Base-by-base conservation (phyloP, 2,329 filamentous ascomycete genomes). In the Ceratocystis ficicola region DNA sequence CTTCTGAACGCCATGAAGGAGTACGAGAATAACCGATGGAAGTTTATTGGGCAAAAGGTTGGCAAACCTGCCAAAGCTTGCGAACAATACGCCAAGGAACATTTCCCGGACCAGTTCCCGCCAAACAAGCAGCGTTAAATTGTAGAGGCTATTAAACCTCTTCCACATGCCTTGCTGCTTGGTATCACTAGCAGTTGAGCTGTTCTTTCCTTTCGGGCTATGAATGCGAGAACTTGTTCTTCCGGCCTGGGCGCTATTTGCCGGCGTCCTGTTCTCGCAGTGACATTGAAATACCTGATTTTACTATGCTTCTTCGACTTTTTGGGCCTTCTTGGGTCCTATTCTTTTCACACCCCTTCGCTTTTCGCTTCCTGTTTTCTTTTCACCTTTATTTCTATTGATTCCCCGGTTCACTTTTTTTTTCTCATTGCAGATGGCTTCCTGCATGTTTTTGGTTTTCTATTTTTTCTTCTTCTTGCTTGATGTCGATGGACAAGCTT, bases 11-110 rank as follows among this genome's bases (percentile, higher is more conserved):
- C 94, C 36, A 99, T 99, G 78, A 96, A 96, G 77, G 94, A 99
- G 74, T 97, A 97, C 77, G 94, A 99, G 75, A 88, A 90, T 73
- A 96, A 95, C 76, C 97, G 97, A 75, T 99, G 94, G 94, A 97
- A 97, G 78, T 86, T 87, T 30, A 97, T 97, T 73, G 94, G 94
- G 44, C 87, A 90, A 75, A 97, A 97, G 77, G 90, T 99, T 71
- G 91, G 92, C 73, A 99, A 99, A 78, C 94, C 94, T 62, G 94
- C 94, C 71, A 99, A 99, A 86, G 80, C 80, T 30, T 82, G 80
- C 69, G 80, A 82, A 69, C 92, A 96, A 76, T 96, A 96, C 75
- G 93, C 93, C 67, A 96, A 96, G 76, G 93, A 97, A 75, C 89
- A 97, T 76, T 95, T 95, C 72, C 83, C 84, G 70, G 86, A 69